Evolutionary conservation across 345 rosid genomes (phyloP).

Genomic region (Euphorbia peplus): DNA sequence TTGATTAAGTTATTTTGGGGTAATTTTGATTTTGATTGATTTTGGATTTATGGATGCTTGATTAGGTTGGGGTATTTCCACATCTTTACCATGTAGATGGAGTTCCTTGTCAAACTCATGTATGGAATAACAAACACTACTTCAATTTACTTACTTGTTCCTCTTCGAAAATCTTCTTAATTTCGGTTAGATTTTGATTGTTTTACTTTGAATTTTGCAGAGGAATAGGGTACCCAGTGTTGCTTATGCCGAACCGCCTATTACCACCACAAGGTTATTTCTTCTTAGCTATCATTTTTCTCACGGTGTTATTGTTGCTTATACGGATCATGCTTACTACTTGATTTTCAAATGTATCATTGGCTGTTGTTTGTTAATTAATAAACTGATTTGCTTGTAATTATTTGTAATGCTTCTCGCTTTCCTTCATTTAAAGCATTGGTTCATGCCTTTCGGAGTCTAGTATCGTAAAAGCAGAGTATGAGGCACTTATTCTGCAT

Average conservation of each 20-base stretch:
- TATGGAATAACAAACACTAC: conserved; percentile 18
- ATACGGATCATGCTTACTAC: too few relatives aligned
- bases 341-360: background rate
- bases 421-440: too few relatives aligned
- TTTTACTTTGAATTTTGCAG: conserved; percentile 23
- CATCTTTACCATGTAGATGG: conserved; percentile 55
- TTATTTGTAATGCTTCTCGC: too few relatives aligned
- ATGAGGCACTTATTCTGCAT: too few relatives aligned
- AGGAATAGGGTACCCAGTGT: conserved; percentile 11
- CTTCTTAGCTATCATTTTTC: background rate
- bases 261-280: conserved; percentile 26
- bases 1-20: background rate
- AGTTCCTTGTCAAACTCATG: conserved; percentile 57
- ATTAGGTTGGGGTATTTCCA: conserved; percentile 58
- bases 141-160: background rate
- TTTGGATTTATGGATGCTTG: background rate
- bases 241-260: background rate
- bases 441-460: too few relatives aligned
- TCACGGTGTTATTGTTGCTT: background rate
- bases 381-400: too few relatives aligned
- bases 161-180: background rate
- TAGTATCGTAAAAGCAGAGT: too few relatives aligned
- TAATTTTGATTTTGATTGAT: background rate
- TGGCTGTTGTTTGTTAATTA: too few relatives aligned
- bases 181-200: conserved; percentile 2